Conservation (phyloP, 2,329 filamentous ascomycete species). For the Gremmenia infestans region DNA sequence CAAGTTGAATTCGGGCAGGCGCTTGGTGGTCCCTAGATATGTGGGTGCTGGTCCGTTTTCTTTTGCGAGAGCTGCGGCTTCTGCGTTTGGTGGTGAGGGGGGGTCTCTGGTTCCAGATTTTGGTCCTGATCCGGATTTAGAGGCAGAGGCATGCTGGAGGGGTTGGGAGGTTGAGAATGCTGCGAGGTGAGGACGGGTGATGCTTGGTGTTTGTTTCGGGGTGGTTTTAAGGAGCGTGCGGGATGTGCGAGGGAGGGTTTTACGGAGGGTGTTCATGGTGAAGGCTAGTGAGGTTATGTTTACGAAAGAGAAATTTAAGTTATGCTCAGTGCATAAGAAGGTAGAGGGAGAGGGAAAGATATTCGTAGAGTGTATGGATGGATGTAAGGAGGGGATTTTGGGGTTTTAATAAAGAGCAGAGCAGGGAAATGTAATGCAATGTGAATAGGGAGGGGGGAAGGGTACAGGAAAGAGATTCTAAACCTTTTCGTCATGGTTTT, state of each 20-base stretch:
- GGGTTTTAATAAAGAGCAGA: not conserved
- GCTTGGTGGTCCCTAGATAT: constrained; percentile 23
- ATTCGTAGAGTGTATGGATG: too few species aligned
- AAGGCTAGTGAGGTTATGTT: not conserved
- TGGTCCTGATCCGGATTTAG: too few species aligned
- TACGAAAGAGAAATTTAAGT: not conserved
- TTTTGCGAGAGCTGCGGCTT: constrained; percentile 10
- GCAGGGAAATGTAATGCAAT: not conserved
- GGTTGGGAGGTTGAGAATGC: not conserved
- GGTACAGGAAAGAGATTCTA: not conserved
- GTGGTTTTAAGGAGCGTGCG: not conserved
- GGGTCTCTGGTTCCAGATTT: not conserved
- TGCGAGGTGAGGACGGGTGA: not conserved
- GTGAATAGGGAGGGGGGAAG: not conserved
- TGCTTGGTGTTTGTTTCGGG: not conserved
- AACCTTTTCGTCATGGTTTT: not conserved
- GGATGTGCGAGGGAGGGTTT: not conserved
- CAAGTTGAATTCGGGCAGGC: constrained; percentile 58
- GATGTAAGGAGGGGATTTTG: not conserved
- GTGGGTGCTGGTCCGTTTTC: constrained; percentile 5
- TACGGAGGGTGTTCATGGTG: not conserved
- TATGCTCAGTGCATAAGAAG: too few species aligned
- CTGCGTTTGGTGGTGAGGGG: not conserved
- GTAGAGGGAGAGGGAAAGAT: not conserved
- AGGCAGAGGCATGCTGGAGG: not conserved